These are phyloP conservation scores for Ogataea saltuana DNA, from an alignment of 805 yeast species.

Conservation along the genomic window DNA sequence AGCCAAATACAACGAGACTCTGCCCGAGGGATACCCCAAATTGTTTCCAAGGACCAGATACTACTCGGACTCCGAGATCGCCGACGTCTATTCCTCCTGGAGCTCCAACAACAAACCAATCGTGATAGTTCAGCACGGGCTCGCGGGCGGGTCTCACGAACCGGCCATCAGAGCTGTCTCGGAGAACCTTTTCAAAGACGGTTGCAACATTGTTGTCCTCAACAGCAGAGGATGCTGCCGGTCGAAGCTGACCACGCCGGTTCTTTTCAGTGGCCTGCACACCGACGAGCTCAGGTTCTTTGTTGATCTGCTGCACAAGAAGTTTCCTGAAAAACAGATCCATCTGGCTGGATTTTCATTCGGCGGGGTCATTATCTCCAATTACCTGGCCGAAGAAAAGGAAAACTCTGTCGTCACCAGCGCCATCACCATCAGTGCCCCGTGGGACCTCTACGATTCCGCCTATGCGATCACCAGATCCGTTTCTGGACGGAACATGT, in stretches of 20 bases:
- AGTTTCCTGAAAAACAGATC: slow-evolving; percentile 64
- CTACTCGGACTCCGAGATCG: slow-evolving; percentile 47
- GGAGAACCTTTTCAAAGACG: slow-evolving; percentile 41
- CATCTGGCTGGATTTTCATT: slow-evolving; percentile 70
- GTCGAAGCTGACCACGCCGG: slow-evolving; percentile 68
- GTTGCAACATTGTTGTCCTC: slow-evolving; percentile 57
- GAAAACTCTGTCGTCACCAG: slow-evolving; percentile 53
- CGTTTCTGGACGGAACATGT: slow-evolving; percentile 42
- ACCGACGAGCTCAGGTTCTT: slow-evolving; percentile 69
- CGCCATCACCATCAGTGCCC: slow-evolving; percentile 61
- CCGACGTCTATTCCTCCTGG: slow-evolving; percentile 35
- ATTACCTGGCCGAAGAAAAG: slow-evolving; percentile 70
- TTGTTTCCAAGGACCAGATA: slow-evolving; percentile 72
- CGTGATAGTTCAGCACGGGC: slow-evolving; percentile 65
- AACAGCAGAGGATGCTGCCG: slow-evolving; percentile 79
- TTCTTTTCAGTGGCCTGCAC: slow-evolving; percentile 64
- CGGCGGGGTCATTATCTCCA: slow-evolving; percentile 67
- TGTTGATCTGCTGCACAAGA: slow-evolving; percentile 47
- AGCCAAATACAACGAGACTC: slow-evolving; percentile 39
- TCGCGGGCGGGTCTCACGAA: slow-evolving; percentile 81
- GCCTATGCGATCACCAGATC: slow-evolving; percentile 43
- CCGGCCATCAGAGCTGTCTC: slow-evolving; percentile 63
- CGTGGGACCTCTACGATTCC: slow-evolving; percentile 71
- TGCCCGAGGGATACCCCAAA: slow-evolving; percentile 55
- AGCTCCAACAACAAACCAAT: slow-evolving; percentile 50